Conservation (phyloP, 495 filamentous ascomycete genomes). For the Pyrenopolyporus hunteri region DNA sequence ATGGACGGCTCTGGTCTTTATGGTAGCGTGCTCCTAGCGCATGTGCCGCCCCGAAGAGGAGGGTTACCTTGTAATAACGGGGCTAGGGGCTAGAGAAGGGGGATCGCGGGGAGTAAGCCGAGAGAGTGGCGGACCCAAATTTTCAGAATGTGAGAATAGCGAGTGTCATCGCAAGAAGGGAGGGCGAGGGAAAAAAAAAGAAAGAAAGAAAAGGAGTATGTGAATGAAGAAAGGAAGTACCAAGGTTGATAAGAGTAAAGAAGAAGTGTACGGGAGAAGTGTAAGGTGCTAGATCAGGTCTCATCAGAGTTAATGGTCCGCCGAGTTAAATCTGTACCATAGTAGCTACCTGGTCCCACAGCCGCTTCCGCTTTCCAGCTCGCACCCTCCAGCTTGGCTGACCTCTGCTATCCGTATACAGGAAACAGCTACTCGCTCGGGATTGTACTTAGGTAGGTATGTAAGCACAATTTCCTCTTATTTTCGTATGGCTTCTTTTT, state of each 20-base stretch:
- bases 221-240: background rate
- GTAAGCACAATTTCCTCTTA: background rate
- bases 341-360: background rate
- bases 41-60: constrained; percentile 10
- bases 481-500: background rate
- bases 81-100: background rate
- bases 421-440: background rate
- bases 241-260: background rate
- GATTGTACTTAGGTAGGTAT: background rate
- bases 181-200: background rate
- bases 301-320: background rate
- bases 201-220: background rate
- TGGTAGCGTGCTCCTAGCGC: background rate
- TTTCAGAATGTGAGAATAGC: too few species aligned
- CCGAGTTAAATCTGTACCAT: background rate
- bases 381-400: background rate
- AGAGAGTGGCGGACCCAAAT: background rate
- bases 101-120: constrained; percentile 2
- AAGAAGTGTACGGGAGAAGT: background rate
- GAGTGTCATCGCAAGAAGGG: too few species aligned
- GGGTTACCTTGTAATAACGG: too few species aligned
- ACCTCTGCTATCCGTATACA: background rate
- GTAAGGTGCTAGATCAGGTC: too few species aligned
- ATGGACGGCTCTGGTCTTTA: constrained; percentile 1
- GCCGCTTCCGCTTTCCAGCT: background rate